Conservation (phyloP, 352 stramenopile species). For the Phytophthora quininea region DNA sequence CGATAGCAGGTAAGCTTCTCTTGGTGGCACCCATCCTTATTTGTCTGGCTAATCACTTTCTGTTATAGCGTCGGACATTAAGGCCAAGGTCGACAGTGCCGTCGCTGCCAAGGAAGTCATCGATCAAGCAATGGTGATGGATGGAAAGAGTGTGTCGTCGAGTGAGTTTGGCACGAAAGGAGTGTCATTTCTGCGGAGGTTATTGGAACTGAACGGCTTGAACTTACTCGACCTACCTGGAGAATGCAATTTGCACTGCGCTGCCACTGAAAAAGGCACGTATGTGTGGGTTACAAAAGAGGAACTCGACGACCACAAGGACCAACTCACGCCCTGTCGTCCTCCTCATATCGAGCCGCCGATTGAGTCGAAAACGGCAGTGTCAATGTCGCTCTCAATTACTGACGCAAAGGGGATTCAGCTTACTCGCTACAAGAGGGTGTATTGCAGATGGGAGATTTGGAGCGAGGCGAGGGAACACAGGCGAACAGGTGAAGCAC, state of each 20-base stretch:
- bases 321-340: no score
- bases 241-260: not conserved
- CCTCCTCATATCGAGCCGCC: no score
- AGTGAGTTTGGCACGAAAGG: no score
- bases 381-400: no score
- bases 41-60: not conserved
- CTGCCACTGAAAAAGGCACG: not conserved
- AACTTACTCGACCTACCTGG: not conserved
- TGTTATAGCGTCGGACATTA: not conserved
- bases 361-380: no score
- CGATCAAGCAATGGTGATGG: not conserved
- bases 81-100: not conserved
- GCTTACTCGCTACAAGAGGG: no score
- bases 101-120: not conserved
- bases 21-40: not conserved
- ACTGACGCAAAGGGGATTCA: no score
- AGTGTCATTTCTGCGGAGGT: not conserved
- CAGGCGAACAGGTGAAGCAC: no score
- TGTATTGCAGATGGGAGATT: no score
- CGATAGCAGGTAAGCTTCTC: constrained; percentile 2
- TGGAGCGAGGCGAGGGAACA: no score
- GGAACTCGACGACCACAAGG: no score
- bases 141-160: no score
- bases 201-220: not conserved
- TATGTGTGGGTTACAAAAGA: not conserved